Base-by-base conservation (phyloP, 2,329 filamentous ascomycete species). In the Didymosphaeria variabile region DNA sequence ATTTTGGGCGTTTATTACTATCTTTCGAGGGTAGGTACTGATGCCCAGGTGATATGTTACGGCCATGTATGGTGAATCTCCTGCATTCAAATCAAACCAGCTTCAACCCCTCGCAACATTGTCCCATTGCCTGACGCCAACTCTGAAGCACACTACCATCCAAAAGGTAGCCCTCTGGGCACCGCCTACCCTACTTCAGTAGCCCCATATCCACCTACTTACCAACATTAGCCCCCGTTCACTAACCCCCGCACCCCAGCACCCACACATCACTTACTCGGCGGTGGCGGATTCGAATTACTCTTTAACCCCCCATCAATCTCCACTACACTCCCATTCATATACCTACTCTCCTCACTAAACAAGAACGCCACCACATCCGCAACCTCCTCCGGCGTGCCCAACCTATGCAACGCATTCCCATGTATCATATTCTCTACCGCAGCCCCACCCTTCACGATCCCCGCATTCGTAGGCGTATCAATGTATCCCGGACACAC, bases 301-400 rank as follows among this genome's bases (percentile, higher is more conserved):
- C 38, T 17, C 38, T 68, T 73, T n/a, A 76, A 58, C 32, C 75
- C 79, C 4, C 84, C 85, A 71, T 83, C 82, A 52, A 84, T 75
- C 67, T 84, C 81, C 49, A 84, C 72, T 19, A 84, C 79, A 65
- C 75, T 77, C 15, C 82, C 82, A 67, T 80, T 84, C 58, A 84
- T 77, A 74, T 84, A 85, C 60, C 76, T 70, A 34, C 74, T 74
- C 55, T 79, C 80, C 19, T 80, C 77, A 31, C 81, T 78, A 59
- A 84, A 80, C 68, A 85, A 69, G 69, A 84, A 85, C 8, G 79
- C 78, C 23, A 84, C 82, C 10, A 83, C 81, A 73, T 84, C 81
- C 38, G 82, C 82, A 29, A 85, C 78, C 69, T 85, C 83, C 55
- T 80, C 81, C 1, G 81, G 73, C 40, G 74, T 79, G 0, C 82